A percentile compares a stretch with the other conserved stretches of the same genome.
These are phyloP conservation scores for Mucor lusitanicus DNA, from an alignment of 371 early-diverging fungal species.

Conservation along the genomic window DNA sequence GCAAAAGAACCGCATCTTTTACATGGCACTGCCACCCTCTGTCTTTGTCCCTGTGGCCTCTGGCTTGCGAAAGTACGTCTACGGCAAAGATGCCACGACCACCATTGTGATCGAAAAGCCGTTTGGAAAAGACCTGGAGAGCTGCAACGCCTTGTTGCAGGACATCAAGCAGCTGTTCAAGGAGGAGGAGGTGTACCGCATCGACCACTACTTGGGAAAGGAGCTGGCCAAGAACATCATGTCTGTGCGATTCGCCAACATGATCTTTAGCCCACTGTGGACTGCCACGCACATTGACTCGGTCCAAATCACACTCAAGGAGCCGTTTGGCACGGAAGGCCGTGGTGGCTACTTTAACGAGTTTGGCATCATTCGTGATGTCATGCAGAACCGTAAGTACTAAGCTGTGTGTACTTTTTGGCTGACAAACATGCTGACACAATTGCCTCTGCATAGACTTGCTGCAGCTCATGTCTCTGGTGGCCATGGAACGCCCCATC, in stretches of 20 bases:
- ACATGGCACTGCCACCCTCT: constrained; percentile 98
- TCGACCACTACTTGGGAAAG: constrained; percentile 98
- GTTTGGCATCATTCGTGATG: constrained; percentile 98
- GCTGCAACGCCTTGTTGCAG: constrained; percentile 69
- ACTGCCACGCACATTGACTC: constrained; percentile 84
- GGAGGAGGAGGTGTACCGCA: constrained; percentile 94
- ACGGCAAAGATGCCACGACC: constrained; percentile 57
- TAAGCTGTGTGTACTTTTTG: no score
- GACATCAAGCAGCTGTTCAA: constrained; percentile 74
- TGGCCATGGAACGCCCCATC: constrained; percentile 91
- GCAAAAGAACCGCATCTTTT: constrained; percentile 79
- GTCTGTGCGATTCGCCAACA: constrained; percentile 92
- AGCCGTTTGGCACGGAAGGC: constrained; percentile 96
- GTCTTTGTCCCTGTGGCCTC: constrained; percentile 87
- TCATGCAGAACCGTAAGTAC: constrained; percentile 96
- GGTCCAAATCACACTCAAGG: constrained; percentile 97
- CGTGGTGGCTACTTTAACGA: constrained; percentile 99
- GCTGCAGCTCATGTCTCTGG: constrained; percentile 84
- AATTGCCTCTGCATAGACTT: no score
- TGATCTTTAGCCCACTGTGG: constrained; percentile 91
- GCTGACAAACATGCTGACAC: no score
- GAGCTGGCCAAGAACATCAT: constrained; percentile 98
- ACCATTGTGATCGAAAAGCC: constrained; percentile 98
- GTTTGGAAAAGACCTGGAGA: constrained; percentile 93
- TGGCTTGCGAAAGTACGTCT: constrained; percentile 70